Conservation (phyloP, 352 stramenopile genomes). For the Globisporangium ultimum region DNA sequence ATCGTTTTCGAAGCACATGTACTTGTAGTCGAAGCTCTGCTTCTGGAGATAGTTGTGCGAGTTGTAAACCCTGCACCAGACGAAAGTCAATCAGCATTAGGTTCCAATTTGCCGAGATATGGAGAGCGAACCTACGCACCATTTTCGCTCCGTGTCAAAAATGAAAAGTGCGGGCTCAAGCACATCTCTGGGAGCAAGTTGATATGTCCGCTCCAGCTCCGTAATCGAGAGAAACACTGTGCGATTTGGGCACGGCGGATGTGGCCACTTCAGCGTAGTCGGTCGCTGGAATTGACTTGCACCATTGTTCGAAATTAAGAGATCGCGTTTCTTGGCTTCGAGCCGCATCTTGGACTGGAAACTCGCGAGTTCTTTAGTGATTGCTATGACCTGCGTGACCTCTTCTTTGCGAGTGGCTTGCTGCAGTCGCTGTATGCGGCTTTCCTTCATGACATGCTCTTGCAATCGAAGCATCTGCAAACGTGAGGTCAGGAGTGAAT, state of each 20-base stretch:
- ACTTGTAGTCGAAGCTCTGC: constrained; percentile 62
- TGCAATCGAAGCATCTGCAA: constrained; percentile 58
- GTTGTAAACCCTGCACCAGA: constrained; percentile 50
- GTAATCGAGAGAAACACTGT: constrained; percentile 77
- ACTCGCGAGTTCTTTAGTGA: constrained; percentile 47
- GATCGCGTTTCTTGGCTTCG: constrained; percentile 14
- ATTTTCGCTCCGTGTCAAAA: constrained; percentile 69
- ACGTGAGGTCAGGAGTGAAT: background rate
- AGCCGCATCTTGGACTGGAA: constrained; percentile 17
- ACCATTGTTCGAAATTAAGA: background rate
- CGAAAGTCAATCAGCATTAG: background rate
- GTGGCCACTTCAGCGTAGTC: constrained; percentile 53
- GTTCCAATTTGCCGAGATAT: background rate
- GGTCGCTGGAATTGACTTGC: constrained; percentile 25
- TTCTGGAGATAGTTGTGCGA: constrained; percentile 71
- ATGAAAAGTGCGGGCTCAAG: constrained; percentile 57
- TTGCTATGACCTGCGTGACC: constrained; percentile 35
- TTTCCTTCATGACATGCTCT: constrained; percentile 59
- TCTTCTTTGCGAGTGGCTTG: constrained; percentile 59
- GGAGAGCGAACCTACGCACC: constrained; percentile 21
- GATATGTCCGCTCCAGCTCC: constrained; percentile 55
- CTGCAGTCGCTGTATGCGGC: constrained; percentile 58
- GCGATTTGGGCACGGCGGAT: constrained; percentile 42
- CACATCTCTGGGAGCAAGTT: constrained; percentile 61
- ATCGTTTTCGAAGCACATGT: constrained; percentile 73